Evolutionary conservation across 495 filamentous ascomycete species (phyloP).

Genomic region (Annulohypoxylon stygium): DNA sequence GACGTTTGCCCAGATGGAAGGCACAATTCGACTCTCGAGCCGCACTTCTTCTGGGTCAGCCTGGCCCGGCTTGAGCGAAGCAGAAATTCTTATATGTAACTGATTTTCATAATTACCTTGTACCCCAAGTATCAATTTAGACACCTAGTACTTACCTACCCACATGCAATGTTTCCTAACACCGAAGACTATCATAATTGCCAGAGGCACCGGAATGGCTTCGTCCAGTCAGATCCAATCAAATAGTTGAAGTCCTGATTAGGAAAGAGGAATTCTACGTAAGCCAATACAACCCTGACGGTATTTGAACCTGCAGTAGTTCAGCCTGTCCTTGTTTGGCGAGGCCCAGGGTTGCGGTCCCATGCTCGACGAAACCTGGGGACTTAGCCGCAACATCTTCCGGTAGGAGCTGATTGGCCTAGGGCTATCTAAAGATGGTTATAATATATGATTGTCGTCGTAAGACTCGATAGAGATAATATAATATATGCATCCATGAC

Average conservation of each 20-base stretch:
- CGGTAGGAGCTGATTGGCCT: conserved; percentile 17
- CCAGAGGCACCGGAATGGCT: not conserved
- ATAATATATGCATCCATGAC: not conserved
- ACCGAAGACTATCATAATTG: not conserved
- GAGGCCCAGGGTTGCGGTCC: conserved; percentile 26
- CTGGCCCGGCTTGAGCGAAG: too few relatives aligned
- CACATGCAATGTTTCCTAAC: not conserved
- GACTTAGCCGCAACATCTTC: conserved; percentile 39
- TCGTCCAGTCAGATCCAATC: not conserved
- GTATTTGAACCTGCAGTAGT: conserved; percentile 15
- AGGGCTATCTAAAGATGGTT: not conserved
- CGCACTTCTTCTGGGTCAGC: too few relatives aligned
- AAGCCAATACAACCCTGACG: not conserved
- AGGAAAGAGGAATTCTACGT: not conserved
- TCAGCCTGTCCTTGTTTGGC: conserved; percentile 7
- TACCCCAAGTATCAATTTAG: not conserved
- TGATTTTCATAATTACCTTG: not conserved
- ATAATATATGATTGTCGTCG: conserved; percentile 11
- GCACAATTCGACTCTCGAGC: too few relatives aligned
- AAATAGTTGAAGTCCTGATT: not conserved
- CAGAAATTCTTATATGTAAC: too few relatives aligned
- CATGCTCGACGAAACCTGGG: conserved; percentile 13
- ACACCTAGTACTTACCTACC: not conserved
- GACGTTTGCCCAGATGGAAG: too few relatives aligned
- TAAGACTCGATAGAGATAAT: conserved; percentile 10